Percentiles rank a stretch among this genome's conserved stretches.
phyloP scores from a whole-genome alignment of 139 green algal genomes.

The Tetradesmus obliquus region DNA sequence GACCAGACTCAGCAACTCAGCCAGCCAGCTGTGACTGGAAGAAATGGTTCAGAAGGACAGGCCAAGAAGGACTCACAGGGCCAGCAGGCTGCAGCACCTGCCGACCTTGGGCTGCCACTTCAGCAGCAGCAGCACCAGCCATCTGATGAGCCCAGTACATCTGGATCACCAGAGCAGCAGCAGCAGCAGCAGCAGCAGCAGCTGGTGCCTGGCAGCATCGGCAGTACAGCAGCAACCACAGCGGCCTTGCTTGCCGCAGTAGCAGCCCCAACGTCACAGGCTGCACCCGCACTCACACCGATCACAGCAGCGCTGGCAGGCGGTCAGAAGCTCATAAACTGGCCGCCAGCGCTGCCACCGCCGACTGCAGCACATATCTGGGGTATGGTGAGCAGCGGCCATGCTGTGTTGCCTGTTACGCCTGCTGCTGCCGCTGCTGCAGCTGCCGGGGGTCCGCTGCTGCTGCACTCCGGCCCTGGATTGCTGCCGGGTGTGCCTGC shows the following conservation, averaged over 20 bases:
- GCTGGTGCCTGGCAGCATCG: not conserved
- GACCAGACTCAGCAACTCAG: not conserved
- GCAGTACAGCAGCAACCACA: not conserved
- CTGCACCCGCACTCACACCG: not conserved
- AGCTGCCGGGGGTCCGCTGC: not conserved
- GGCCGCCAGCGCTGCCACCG: constrained; percentile 13
- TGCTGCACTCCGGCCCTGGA: constrained; percentile 11
- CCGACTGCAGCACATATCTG: constrained; percentile 15
- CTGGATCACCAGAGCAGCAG: not conserved
- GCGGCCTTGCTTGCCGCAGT: not conserved
- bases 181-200: constrained; percentile 17
- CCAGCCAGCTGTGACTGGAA: not conserved
- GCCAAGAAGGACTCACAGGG: not conserved
- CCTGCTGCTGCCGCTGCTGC: constrained; percentile 5
- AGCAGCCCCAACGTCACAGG: not conserved
- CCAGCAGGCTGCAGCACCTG: not conserved
- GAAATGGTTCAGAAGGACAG: not conserved
- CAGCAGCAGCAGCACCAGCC: constrained; percentile 5
- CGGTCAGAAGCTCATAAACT: not conserved
- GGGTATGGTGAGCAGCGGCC: not conserved
- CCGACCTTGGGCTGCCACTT: not conserved
- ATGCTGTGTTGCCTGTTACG: not conserved
- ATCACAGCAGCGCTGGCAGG: not conserved
- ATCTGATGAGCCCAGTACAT: not conserved
- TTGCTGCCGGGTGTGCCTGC: constrained; percentile 15